Evolutionary conservation across 2,329 filamentous ascomycete genomes (phyloP).

Genomic region (Cordyceps fumosorosea): DNA sequence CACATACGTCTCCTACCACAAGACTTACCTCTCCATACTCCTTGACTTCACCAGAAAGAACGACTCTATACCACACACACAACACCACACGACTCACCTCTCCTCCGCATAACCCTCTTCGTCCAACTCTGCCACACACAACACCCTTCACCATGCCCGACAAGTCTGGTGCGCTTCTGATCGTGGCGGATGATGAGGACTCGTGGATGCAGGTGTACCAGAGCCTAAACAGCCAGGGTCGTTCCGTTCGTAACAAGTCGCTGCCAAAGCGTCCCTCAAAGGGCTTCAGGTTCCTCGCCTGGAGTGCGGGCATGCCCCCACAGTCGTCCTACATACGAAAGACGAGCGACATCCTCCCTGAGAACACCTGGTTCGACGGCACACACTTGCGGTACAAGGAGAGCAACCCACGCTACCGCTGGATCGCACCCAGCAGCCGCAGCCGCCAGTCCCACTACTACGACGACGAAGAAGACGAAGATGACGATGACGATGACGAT

Average conservation of each 20-base stretch:
- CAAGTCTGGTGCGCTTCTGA: neutral
- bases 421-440: neutral
- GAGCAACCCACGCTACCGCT: neutral
- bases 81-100: neutral
- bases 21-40: neutral
- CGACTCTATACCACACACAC: neutral
- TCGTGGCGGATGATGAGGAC: neutral
- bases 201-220: neutral
- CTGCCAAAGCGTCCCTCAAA: slow-evolving; percentile 21
- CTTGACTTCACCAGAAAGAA: neutral
- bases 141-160: neutral
- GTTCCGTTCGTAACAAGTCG: slow-evolving; percentile 14
- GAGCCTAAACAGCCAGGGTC: neutral
- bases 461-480: neutral
- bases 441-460: neutral
- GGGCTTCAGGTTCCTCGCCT: slow-evolving; percentile 22
- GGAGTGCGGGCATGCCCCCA: slow-evolving; percentile 22
- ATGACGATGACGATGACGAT: neutral
- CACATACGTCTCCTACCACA: too few species aligned
- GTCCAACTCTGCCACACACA: neutral
- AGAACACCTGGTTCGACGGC: slow-evolving; percentile 17
- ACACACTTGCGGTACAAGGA: neutral
- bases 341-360: slow-evolving; percentile 21
- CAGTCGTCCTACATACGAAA: slow-evolving; percentile 21
- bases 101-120: neutral